Evolutionary conservation across 495 filamentous ascomycete genomes (phyloP), one percentile per base, ranked within the genome.

Genomic region (Penicillium cosmopolitanum): DNA sequence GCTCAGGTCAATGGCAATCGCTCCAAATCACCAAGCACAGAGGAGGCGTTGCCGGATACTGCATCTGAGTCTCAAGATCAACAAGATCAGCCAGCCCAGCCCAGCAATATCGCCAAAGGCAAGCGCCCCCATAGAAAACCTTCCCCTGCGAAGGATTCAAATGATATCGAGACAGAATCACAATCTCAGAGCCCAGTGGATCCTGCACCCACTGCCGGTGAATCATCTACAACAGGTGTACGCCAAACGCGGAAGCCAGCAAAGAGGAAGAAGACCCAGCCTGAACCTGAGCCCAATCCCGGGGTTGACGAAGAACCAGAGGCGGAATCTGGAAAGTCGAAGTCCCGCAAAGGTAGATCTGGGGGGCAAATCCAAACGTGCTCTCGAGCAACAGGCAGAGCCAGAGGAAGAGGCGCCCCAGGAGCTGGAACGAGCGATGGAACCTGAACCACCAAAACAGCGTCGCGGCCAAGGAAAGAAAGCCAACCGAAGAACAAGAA

Each of bases 391-490:
- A 21, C 50, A 52, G 25, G 31, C 58, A 10, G 62, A 66, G 28
- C 25, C 56, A 5, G 56, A 57, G 36, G 57, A 44, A 19, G 53
- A 36, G 43, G 28, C 47, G 16, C 4, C 34, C 18, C 40, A 51
- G 13, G 48, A 67, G 46, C 63, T 54, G 16, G 38, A 51, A 19
- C 28, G 36, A 2, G 57, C 52, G 18, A 5, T 28, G 19, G 56
- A 42, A 53, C 36, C 58, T 15, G 36, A 13, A 15, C 38, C 51
- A 44, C 43, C 57, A 16, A 69, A 66, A 43, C 59, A 66, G 28
- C 54, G 57, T 31, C 67, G 62, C 15, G 60, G 64, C 18, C 62
- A 60, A 33, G 33, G 62, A 51, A 70, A 61, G 28, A 63, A 66
- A 38, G 58, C 64, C 15, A 53, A 16, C 11, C 21, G 56, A 13